Evolutionary conservation across 331 rosid species (phyloP).

Genomic region (Malus hybrid): DNA sequence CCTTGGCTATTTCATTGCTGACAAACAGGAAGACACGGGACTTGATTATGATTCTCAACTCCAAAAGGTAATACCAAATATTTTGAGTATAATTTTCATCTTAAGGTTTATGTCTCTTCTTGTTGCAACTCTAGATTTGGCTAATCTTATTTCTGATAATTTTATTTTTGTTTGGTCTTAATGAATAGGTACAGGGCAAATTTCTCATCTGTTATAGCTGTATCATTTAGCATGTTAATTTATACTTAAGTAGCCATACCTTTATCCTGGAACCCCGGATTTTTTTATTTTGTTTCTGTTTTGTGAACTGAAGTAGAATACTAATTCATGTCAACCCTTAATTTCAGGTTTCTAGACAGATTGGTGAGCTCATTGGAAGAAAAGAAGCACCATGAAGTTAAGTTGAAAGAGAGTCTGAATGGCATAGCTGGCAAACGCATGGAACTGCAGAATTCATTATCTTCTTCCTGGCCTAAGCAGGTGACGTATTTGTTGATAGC

Average conservation of each 20-base stretch:
- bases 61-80: constrained; percentile 44
- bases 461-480: constrained; percentile 87
- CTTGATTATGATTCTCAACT: constrained; percentile 88
- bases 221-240: not conserved
- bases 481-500: constrained; percentile 23
- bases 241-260: not conserved
- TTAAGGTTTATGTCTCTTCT: not conserved
- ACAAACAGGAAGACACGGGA: constrained; percentile 83
- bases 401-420: constrained; percentile 78
- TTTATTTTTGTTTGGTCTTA: not conserved
- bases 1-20: constrained; percentile 70
- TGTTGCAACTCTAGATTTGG: not conserved
- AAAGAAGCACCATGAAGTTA: constrained; percentile 85
- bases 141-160: not conserved
- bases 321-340: constrained; percentile 15
- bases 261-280: not conserved
- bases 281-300: not conserved
- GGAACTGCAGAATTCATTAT: constrained; percentile 85
- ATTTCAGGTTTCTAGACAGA: constrained; percentile 83
- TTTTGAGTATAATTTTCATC: not conserved
- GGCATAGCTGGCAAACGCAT: constrained; percentile 71
- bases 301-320: not conserved
- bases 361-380: constrained; percentile 76
- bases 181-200: not conserved
- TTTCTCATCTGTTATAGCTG: not conserved